These are phyloP conservation scores for Euphorbia celastroides DNA, from an alignment of 441 rosid genomes.

Conservation along the genomic window DNA sequence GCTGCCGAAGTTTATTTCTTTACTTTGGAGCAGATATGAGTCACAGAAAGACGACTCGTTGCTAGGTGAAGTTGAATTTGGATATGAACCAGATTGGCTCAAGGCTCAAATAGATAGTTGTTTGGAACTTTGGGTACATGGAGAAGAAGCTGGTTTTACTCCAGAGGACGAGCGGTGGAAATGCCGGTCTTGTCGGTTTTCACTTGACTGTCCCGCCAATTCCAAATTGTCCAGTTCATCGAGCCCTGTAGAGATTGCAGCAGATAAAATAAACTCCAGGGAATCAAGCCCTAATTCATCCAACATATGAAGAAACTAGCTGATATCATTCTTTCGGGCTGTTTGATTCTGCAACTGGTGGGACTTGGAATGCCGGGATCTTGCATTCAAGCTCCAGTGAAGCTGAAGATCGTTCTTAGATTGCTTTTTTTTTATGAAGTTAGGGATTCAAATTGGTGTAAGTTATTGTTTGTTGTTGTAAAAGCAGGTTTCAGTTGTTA, in stretches of 20 bases:
- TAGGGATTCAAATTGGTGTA: neutral
- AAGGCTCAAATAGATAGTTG: constrained; percentile 29
- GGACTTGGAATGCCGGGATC: neutral
- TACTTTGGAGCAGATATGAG: constrained; percentile 49
- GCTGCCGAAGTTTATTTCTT: neutral
- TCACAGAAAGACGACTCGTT: constrained; percentile 59
- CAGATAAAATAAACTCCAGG: constrained; percentile 1
- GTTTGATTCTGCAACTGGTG: neutral
- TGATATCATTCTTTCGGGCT: neutral
- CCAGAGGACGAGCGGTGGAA: constrained; percentile 85
- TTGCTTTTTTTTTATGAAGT: neutral
- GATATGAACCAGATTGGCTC: constrained; percentile 48
- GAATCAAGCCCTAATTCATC: neutral
- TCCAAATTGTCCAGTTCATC: constrained; percentile 9
- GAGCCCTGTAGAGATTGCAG: neutral
- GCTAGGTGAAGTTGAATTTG: constrained; percentile 58
- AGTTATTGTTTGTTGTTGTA: neutral
- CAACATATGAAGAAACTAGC: neutral
- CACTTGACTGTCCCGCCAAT: constrained; percentile 38
- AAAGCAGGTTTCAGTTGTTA: neutral
- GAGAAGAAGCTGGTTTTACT: constrained; percentile 52
- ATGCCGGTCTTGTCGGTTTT: constrained; percentile 54
- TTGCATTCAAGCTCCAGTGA: neutral
- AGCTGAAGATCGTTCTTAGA: neutral
- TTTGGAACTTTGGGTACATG: constrained; percentile 59